Percentiles rank a stretch among this genome's conserved stretches.
Conservation (phyloP, 1,284 basidiomycete genomes). For the Uromyces viciae-fabae region DNA sequence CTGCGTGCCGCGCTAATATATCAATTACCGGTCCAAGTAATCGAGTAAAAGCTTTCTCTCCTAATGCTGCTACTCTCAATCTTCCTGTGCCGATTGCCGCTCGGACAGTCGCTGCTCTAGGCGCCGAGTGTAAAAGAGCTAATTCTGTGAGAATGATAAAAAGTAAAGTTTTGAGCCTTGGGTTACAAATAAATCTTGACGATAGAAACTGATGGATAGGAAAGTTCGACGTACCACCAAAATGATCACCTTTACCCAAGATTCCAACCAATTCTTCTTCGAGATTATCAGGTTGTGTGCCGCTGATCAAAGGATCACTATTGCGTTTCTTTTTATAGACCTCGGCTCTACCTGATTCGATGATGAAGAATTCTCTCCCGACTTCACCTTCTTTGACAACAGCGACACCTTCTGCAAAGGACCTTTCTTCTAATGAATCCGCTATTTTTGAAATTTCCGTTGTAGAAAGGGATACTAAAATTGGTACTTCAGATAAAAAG, state of each 20-base stretch:
- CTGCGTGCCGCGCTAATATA: conserved; percentile 78
- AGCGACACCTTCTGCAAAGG: conserved; percentile 75
- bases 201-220: background rate
- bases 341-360: conserved; percentile 84
- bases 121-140: conserved; percentile 75
- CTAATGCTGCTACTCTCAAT: conserved; percentile 85
- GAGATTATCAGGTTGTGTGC: background rate
- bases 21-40: conserved; percentile 83
- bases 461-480: conserved; percentile 77
- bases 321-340: conserved; percentile 72
- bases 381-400: conserved; percentile 89
- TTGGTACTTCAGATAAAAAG: conserved; percentile 84
- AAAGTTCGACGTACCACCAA: conserved; percentile 71
- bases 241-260: conserved; percentile 88
- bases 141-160: conserved; percentile 61
- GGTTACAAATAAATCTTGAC: background rate
- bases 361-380: conserved; percentile 94
- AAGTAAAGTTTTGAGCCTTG: background rate
- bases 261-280: conserved; percentile 64
- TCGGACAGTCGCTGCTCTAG: conserved; percentile 88
- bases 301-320: conserved; percentile 41
- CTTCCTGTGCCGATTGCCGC: conserved; percentile 62
- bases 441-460: conserved; percentile 93
- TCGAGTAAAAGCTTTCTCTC: conserved; percentile 88
- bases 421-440: conserved; percentile 81